A percentile compares a stretch with the other conserved stretches of the same genome.
phyloP scores from a whole-genome alignment of 2,329 filamentous ascomycete species.

The Fusarium verrucosum region DNA sequence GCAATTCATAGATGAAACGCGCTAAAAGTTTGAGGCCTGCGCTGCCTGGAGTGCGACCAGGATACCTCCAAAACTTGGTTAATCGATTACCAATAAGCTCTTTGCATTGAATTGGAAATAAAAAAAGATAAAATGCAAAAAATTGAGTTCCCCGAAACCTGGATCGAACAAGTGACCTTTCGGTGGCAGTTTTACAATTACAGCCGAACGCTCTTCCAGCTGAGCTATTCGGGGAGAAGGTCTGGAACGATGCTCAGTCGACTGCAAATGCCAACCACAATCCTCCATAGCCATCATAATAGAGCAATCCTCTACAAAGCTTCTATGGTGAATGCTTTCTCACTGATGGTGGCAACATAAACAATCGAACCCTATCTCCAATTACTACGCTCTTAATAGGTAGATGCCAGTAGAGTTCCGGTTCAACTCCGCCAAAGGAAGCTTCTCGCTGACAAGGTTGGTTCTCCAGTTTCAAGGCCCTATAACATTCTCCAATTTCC shows the following conservation, averaged over 20 bases:
- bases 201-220: constrained; percentile 39
- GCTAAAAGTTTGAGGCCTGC: background rate
- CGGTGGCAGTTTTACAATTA: constrained; percentile 29
- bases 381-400: too few species aligned
- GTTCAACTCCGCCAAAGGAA: background rate
- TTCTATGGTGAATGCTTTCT: too few species aligned
- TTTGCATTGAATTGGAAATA: too few species aligned
- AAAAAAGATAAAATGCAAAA: background rate
- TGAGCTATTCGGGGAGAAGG: constrained; percentile 37
- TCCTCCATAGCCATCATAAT: background rate
- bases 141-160: constrained; percentile 30
- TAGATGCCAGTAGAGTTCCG: background rate
- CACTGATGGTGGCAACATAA: too few species aligned
- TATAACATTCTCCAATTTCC: constrained; percentile 1
- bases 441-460: background rate
- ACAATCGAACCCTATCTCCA: too few species aligned
- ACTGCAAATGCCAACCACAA: fast-evolving
- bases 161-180: constrained; percentile 40
- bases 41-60: background rate
- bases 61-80: too few species aligned
- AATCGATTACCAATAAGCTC: too few species aligned
- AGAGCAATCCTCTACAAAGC: too few species aligned
- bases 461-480: background rate
- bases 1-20: background rate
- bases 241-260: background rate